A percentile compares a stretch with the other conserved stretches of the same genome.
Conservation (phyloP, 176 grass and related monocot species). For the Rhynchospora pubera region DNA sequence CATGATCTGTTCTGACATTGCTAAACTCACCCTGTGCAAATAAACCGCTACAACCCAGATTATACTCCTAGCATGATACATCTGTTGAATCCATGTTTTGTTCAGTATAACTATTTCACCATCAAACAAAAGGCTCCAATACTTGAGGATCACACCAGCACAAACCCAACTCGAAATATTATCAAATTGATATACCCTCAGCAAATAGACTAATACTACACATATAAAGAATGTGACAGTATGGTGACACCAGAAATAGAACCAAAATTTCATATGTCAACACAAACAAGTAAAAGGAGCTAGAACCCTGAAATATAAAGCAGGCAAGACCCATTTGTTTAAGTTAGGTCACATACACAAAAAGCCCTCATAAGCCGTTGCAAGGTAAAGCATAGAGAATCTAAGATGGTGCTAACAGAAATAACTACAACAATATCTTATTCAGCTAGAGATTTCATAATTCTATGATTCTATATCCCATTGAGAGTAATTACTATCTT, state of each 20-base stretch:
- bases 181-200: neutral
- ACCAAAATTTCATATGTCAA: neutral
- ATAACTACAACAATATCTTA: neutral
- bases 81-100: neutral
- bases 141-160: neutral
- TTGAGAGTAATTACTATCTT: conserved; percentile 78
- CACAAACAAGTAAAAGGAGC: neutral
- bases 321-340: neutral
- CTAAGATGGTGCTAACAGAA: neutral
- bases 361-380: neutral
- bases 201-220: neutral
- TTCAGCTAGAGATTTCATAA: conserved; percentile 2
- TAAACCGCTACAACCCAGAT: neutral
- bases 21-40: neutral
- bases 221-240: neutral
- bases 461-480: conserved; percentile 37
- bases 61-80: neutral
- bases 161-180: neutral
- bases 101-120: neutral
- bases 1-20: neutral
- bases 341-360: neutral
- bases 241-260: neutral
- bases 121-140: neutral
- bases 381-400: neutral
- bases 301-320: neutral